Base-by-base conservation (phyloP, 1,284 basidiomycete genomes). In the Cutaneotrichosporon cutaneum region DNA sequence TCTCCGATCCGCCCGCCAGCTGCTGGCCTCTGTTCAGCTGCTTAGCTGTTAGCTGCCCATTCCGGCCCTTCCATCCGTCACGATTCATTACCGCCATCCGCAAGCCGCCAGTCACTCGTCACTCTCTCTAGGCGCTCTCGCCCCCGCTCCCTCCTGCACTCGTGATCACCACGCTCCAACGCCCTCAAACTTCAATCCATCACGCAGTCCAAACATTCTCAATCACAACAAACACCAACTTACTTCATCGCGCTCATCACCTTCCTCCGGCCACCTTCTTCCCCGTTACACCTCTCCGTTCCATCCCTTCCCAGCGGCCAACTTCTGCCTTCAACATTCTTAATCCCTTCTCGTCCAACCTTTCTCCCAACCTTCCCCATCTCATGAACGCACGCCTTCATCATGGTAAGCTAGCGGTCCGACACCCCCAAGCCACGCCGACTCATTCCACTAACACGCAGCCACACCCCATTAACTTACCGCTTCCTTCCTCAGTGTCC, bases 401-500 rank as follows among this genome's bases (percentile, higher is more conserved):
- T 36, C 52, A 54, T 32, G 45, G 45, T 48, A 22, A 48, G 45
- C 45, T 24, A n/a, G n/a, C n/a, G n/a, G n/a, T n/a, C n/a, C n/a
- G n/a, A n/a, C 4, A 8, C 39, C 16, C 18, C 18, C 39, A 18
- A 42, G 21, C 8, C 44, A 45, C 24, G 24, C 22, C 18, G 3
- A 5, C 13, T 5, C n/a, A 42, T 42, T 42, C 16, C 16, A 42
- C 39, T 42, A 14, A 42, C 39, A 42, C 4, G 45, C 26, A 24
- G 45, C 45, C 45, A 26, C 50, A 51, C 50, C 50, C 18, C 50
- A 14, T 30, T 26, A n/a, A 32, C 16, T 27, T n/a, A 18, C n/a
- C 50, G 7, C 27, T 27, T n/a, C 39, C 39, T 42, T 33, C 50
- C 26, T 18, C 32, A 35, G 33, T n/a, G 9, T 30, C 52, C 13